Evolutionary conservation across 306 rosid genomes (phyloP).

Genomic region (Ormosia emarginata): DNA sequence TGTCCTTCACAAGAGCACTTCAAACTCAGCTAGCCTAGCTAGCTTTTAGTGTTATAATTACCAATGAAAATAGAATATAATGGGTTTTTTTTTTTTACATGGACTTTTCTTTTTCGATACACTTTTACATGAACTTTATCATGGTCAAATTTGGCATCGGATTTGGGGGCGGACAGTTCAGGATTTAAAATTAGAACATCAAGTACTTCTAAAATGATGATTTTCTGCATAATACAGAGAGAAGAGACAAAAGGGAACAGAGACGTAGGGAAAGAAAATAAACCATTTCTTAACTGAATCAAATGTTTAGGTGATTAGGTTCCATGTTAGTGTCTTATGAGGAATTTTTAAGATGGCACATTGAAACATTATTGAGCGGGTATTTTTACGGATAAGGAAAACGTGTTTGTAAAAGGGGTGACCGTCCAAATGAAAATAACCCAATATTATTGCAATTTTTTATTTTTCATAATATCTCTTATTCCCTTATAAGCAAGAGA

Average conservation of each 20-base stretch:
- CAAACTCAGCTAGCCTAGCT: not conserved
- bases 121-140: too few species aligned
- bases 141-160: not conserved
- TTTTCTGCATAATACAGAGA: not conserved
- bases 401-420: not conserved
- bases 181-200: not conserved
- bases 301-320: not conserved
- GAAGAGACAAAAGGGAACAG: not conserved
- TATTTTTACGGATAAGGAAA: not conserved
- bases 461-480: too few species aligned
- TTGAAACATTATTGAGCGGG: not conserved
- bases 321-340: not conserved
- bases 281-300: not conserved
- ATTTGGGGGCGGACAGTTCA: too few species aligned
- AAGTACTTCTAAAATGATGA: not conserved
- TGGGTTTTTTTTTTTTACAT: not conserved
- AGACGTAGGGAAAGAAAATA: too few species aligned
- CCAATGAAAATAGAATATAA: not conserved
- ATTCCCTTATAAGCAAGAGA: too few species aligned
- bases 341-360: not conserved
- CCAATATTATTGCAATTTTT: too few species aligned
- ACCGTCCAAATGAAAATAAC: not conserved
- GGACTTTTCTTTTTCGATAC: too few species aligned
- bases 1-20: slow-evolving; percentile 11
- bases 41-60: not conserved